These are phyloP conservation scores for Calocybe indica DNA, from an alignment of 768 basidiomycete genomes.

Conservation along the genomic window DNA sequence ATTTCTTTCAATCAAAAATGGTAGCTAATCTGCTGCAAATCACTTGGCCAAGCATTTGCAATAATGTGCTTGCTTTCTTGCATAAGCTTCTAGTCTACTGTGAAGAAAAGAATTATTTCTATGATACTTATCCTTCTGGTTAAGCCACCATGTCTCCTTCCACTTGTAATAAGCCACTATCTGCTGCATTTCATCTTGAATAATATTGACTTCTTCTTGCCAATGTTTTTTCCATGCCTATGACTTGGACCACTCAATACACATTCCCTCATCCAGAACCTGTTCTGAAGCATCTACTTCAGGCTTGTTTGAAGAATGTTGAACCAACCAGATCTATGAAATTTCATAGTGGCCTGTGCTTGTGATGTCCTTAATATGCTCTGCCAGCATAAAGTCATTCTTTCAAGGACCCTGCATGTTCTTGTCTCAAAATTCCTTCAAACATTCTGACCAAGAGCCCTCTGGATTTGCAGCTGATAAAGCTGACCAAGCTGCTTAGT, in stretches of 20 bases:
- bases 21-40: no score
- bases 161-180: conserved; percentile 9
- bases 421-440: no score
- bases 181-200: conserved; percentile 19
- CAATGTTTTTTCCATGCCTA: conserved; percentile 9
- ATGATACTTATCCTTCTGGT: no score
- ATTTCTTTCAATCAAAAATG: no score
- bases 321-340: conserved; percentile 21
- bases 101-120: no score
- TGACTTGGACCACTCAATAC: conserved; percentile 16
- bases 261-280: conserved; percentile 4
- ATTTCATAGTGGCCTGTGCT: conserved; percentile 2
- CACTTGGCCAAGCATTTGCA: no score
- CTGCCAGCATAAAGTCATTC: no score
- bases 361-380: no score
- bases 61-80: no score
- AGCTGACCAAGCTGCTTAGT: conserved; percentile 7
- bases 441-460: no score
- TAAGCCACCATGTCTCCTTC: conserved; percentile 4
- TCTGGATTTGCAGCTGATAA: not conserved
- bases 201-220: conserved; percentile 16
- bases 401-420: no score
- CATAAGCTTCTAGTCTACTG: no score
- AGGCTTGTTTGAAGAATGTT: not conserved
- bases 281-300: not conserved